These are phyloP conservation scores for Pyrenophora tritici-repentis DNA, from an alignment of 2,329 filamentous ascomycete genomes.

Conservation along the genomic window DNA sequence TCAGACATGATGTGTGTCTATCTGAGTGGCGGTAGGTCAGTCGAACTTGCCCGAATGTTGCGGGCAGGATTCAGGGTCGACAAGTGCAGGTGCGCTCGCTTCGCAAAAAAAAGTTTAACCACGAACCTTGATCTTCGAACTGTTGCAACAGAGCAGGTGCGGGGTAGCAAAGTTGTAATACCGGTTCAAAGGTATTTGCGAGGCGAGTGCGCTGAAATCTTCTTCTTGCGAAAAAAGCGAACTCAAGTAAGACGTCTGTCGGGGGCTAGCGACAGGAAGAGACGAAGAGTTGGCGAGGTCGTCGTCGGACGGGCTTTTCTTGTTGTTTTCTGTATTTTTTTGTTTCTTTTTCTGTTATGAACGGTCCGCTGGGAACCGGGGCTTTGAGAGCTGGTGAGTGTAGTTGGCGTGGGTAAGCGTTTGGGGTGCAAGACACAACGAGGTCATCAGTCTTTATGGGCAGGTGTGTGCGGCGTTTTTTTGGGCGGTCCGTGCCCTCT, in stretches of 20 bases:
- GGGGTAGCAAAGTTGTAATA: slow-evolving; percentile 21
- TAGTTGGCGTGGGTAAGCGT: slow-evolving; percentile 30
- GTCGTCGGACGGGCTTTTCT: slow-evolving; percentile 41
- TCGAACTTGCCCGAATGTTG: slow-evolving; percentile 21
- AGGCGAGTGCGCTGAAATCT: slow-evolving; percentile 26
- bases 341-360: slow-evolving; percentile 47
- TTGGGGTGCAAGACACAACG: slow-evolving; percentile 24
- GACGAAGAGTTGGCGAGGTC: slow-evolving; percentile 31
- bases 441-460: slow-evolving; percentile 28
- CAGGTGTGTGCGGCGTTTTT: slow-evolving; percentile 34
- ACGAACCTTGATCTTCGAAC: slow-evolving; percentile 35
- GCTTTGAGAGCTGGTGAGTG: slow-evolving; percentile 32
- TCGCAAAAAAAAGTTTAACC: slow-evolving; percentile 35
- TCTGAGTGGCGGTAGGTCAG: slow-evolving; percentile 32
- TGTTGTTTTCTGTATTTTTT: slow-evolving; percentile 48
- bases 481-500: slow-evolving; percentile 19
- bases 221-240: slow-evolving; percentile 24
- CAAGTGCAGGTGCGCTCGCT: slow-evolving; percentile 40
- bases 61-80: slow-evolving; percentile 35
- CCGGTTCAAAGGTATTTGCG: slow-evolving; percentile 27
- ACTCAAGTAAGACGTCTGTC: slow-evolving; percentile 28
- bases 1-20: slow-evolving; percentile 48
- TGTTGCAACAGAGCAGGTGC: slow-evolving; percentile 29
- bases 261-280: slow-evolving; percentile 37
- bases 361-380: slow-evolving; percentile 40